Conservation (phyloP, 2,329 filamentous ascomycete species). For the Thermomyces lanuginosus region DNA sequence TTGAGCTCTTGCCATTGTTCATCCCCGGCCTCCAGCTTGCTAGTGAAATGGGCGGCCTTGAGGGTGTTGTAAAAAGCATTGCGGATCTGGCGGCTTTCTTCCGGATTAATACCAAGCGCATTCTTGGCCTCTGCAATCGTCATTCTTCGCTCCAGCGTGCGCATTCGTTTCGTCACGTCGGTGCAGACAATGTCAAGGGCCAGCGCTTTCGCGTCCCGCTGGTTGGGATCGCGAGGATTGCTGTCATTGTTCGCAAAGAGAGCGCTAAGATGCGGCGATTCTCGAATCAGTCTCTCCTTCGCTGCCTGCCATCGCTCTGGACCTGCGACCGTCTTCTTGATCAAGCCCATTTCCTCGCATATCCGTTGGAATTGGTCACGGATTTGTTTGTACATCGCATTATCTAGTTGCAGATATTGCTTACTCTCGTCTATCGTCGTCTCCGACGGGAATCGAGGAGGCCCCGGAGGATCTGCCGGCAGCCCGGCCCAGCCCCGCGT, state of each 20-base stretch:
- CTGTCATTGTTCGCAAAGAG: conserved; percentile 44
- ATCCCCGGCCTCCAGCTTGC: conserved; percentile 54
- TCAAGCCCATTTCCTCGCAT: conserved; percentile 49
- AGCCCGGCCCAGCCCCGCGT: conserved; percentile 52
- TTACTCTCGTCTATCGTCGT: conserved; percentile 69
- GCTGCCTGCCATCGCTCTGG: conserved; percentile 56
- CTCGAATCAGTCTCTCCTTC: conserved; percentile 50
- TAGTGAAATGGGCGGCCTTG: conserved; percentile 49
- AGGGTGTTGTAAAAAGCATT: conserved; percentile 51
- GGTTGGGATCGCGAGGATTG: conserved; percentile 32
- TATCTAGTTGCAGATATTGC: conserved; percentile 48
- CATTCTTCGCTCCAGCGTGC: conserved; percentile 48
- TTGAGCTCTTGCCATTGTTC: conserved; percentile 58
- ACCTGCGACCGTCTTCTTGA: conserved; percentile 61
- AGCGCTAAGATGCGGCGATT: conserved; percentile 46
- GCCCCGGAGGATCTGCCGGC: conserved; percentile 49
- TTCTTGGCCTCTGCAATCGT: conserved; percentile 61
- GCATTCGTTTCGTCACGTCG: conserved; percentile 67
- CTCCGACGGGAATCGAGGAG: conserved; percentile 64
- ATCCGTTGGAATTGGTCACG: conserved; percentile 54
- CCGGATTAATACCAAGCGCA: conserved; percentile 50
- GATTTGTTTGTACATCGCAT: conserved; percentile 45
- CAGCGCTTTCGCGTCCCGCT: conserved; percentile 46
- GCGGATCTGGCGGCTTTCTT: conserved; percentile 49
- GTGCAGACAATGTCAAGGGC: conserved; percentile 66